Conservation (phyloP, 768 basidiomycete species). For the Tulasnella sp. region DNA sequence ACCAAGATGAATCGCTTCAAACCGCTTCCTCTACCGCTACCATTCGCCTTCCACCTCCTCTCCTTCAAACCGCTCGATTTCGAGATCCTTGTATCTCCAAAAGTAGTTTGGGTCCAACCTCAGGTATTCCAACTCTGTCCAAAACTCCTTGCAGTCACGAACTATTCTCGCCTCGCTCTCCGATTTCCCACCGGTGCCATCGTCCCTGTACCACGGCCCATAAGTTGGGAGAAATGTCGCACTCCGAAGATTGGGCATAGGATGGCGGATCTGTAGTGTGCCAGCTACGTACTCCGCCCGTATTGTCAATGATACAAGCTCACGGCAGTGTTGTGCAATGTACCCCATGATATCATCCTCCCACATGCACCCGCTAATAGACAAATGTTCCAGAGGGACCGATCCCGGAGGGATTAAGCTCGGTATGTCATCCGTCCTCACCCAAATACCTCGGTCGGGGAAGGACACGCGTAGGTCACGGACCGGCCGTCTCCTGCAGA, state of each 20-base stretch:
- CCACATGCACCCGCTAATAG: background rate
- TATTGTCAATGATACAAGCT: conserved; percentile 36
- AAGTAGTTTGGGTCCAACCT: background rate
- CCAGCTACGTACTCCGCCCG: too few species aligned
- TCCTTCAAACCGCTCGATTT: background rate
- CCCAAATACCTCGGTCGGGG: too few species aligned
- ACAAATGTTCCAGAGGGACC: background rate
- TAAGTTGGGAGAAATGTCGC: background rate
- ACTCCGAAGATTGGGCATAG: background rate
- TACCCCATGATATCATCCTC: background rate
- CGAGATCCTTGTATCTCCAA: background rate
- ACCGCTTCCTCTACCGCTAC: too few species aligned
- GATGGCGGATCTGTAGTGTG: background rate
- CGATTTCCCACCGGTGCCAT: background rate
- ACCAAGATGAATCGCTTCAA: background rate
- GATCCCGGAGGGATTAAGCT: background rate
- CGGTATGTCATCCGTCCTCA: background rate
- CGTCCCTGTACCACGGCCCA: too few species aligned
- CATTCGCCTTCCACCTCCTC: background rate
- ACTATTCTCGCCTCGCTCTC: background rate
- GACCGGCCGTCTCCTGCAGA: background rate
- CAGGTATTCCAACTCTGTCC: background rate
- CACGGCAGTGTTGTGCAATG: background rate
- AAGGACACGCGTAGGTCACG: background rate
- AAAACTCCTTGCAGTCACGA: background rate